These are phyloP conservation scores for Fagopyrum tataricum DNA, from an alignment of 148 eudicot genomes.

Conservation along the genomic window DNA sequence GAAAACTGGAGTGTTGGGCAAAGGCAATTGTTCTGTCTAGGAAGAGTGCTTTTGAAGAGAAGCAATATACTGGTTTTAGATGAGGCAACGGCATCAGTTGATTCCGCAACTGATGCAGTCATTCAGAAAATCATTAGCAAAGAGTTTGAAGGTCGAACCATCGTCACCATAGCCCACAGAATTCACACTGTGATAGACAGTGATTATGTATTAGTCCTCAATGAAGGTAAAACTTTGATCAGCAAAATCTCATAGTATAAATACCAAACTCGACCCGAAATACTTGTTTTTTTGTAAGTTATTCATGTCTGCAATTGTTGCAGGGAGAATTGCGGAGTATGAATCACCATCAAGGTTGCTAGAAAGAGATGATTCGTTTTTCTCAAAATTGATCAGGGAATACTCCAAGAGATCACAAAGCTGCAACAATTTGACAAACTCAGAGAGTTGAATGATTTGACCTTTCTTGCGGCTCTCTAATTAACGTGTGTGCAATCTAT, in stretches of 20 bases:
- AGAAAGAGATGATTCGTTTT: conserved; percentile 78
- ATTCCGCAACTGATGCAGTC: conserved; percentile 52
- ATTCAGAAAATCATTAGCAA: conserved; percentile 23
- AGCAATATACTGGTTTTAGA: conserved; percentile 49
- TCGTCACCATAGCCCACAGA: conserved; percentile 11
- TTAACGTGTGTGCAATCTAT: no score
- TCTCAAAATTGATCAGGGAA: conserved; percentile 79
- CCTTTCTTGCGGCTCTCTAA: no score
- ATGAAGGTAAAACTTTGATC: conserved; percentile 51
- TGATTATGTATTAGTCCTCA: conserved; percentile 40
- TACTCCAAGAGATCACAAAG: conserved; percentile 73
- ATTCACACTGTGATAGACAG: not conserved
- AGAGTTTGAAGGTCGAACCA: conserved; percentile 12
- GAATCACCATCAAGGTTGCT: conserved; percentile 81
- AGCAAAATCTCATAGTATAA: not conserved
- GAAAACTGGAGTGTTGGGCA: conserved; percentile 77
- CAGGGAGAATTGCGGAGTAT: conserved; percentile 92
- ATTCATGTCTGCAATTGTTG: not conserved
- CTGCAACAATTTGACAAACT: conserved; percentile 35
- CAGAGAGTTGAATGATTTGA: conserved; percentile 3
- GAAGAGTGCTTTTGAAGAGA: conserved; percentile 47
- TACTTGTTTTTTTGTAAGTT: not conserved
- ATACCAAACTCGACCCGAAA: no score
- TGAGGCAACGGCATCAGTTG: conserved; percentile 62
- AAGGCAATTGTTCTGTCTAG: conserved; percentile 56